Evolutionary conservation across 495 filamentous ascomycete species (phyloP).

Genomic region (Xylaria sp.): DNA sequence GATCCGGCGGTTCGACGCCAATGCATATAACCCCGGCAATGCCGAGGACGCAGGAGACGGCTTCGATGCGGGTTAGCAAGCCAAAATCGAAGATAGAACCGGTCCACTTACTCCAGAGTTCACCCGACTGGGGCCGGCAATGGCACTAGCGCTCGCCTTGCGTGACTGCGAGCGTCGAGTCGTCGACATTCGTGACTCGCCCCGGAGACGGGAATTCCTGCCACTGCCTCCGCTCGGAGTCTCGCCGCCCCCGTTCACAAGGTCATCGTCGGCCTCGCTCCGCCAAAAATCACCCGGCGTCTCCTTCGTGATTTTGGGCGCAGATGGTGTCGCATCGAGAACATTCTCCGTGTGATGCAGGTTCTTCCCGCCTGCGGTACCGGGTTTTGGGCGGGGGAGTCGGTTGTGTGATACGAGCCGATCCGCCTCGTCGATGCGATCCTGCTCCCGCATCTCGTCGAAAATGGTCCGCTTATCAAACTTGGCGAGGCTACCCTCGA

Average conservation of each 20-base stretch:
- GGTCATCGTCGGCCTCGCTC: slow-evolving; percentile 72
- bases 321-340: slow-evolving; percentile 63
- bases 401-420: slow-evolving; percentile 90
- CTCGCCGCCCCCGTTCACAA: slow-evolving; percentile 52
- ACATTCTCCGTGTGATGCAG: slow-evolving; percentile 92
- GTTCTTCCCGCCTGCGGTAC: slow-evolving; percentile 86
- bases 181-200: slow-evolving; percentile 54
- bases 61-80: neutral
- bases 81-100: neutral
- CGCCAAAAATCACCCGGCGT: slow-evolving; percentile 62
- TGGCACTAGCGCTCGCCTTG: slow-evolving; percentile 63
- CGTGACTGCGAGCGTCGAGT: slow-evolving; percentile 62
- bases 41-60: slow-evolving; percentile 12
- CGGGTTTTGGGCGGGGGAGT: slow-evolving; percentile 69
- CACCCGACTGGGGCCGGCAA: slow-evolving; percentile 48
- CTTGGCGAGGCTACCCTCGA: slow-evolving; percentile 82
- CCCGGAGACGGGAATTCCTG: slow-evolving; percentile 54
- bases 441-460: slow-evolving; percentile 83
- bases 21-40: slow-evolving; percentile 51
- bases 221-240: slow-evolving; percentile 59
- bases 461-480: slow-evolving; percentile 94
- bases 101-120: slow-evolving; percentile 54
- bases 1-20: slow-evolving; percentile 72
- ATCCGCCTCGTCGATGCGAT: slow-evolving; percentile 85
- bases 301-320: slow-evolving; percentile 48